Evolutionary conservation across 129 eudicot genomes (phyloP).

Genomic region (Logfia minima): DNA sequence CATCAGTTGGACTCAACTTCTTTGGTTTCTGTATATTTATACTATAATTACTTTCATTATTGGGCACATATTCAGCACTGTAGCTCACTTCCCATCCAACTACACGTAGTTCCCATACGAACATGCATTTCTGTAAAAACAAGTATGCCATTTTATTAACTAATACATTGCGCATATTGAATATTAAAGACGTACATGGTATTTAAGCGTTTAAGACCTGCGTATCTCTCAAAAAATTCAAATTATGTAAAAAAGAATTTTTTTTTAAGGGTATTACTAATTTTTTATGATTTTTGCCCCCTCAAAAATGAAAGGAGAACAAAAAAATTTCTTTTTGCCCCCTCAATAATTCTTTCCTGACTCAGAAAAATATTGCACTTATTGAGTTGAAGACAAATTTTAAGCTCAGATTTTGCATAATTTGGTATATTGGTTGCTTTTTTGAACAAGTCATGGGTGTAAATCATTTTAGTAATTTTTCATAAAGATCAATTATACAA

Average conservation of each 20-base stretch:
- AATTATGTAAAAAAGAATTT: too few species aligned
- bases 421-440: background rate
- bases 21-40: conserved; percentile 59
- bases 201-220: background rate
- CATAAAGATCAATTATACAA: background rate
- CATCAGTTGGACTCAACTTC: conserved; percentile 62
- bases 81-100: conserved; percentile 95
- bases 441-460: background rate
- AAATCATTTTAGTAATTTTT: background rate
- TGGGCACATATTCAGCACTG: conserved; percentile 75
- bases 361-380: background rate
- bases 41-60: conserved; percentile 57
- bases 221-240: too few species aligned
- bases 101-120: conserved; percentile 93
- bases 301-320: too few species aligned
- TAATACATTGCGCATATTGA: background rate
- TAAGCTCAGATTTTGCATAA: background rate
- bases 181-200: background rate
- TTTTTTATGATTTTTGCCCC: too few species aligned
- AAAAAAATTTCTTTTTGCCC: too few species aligned
- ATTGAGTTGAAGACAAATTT: background rate
- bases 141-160: background rate
- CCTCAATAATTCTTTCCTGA: too few species aligned
- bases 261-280: too few species aligned
- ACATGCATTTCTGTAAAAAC: conserved; percentile 55